These are phyloP conservation scores for Digitaria exilis DNA, from an alignment of 202 grass and related monocot genomes.

Conservation along the genomic window DNA sequence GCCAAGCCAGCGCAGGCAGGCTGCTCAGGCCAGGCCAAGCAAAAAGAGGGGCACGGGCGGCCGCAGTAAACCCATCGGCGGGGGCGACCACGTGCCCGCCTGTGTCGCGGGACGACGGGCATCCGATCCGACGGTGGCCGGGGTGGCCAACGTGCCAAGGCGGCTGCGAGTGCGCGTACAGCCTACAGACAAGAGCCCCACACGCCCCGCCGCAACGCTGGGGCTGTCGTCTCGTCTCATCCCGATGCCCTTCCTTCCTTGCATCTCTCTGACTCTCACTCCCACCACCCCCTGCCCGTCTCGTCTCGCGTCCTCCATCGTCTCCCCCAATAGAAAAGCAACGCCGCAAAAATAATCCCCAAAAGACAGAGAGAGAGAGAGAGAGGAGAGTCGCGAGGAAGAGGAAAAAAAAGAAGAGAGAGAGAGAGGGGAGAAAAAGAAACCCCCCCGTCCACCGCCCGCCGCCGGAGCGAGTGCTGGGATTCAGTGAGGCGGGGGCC, in stretches of 20 bases:
- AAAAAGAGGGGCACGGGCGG: background rate
- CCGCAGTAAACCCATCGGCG: too few species aligned
- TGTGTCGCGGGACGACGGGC: conserved; percentile 32
- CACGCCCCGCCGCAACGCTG: background rate
- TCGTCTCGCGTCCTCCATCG: background rate
- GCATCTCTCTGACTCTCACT: conserved; percentile 6
- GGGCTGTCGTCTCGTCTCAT: background rate
- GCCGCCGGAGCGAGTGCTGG: conserved; percentile 1
- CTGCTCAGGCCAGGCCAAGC: too few species aligned
- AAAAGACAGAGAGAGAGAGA: conserved; percentile 17
- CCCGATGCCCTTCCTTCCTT: background rate
- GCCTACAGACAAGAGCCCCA: background rate
- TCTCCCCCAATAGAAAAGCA: conserved; percentile 38
- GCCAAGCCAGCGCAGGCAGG: background rate
- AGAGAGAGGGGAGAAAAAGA: background rate
- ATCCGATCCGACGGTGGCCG: too few species aligned
- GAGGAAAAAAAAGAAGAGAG: background rate
- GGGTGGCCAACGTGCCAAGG: conserved; percentile 32
- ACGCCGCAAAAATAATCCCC: conserved; percentile 15
- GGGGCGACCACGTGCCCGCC: conserved; percentile 46
- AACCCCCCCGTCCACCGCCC: conserved; percentile 40
- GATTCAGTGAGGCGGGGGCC: background rate
- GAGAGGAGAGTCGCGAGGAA: background rate
- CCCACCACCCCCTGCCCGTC: background rate
- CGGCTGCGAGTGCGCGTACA: background rate